phyloP scores from a whole-genome alignment of 2,329 filamentous ascomycete genomes.

The Aspergillus carbonarius region DNA sequence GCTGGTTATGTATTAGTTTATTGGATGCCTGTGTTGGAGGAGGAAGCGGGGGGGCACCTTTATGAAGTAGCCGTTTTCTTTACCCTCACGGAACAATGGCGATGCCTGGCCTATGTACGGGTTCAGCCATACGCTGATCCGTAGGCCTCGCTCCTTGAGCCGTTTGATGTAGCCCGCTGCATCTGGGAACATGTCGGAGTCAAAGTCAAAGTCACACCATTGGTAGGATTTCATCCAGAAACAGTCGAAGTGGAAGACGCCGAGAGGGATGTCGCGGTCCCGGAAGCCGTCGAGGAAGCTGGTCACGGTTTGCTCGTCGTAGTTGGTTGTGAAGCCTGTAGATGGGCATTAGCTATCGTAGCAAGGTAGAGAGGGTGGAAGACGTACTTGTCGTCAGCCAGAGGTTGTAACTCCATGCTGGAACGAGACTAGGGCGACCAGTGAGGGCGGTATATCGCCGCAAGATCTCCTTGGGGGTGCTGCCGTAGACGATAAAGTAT shows the following conservation, averaged over 20 bases:
- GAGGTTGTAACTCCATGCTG: slow-evolving; percentile 72
- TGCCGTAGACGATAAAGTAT: slow-evolving; percentile 72
- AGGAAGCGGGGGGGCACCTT: slow-evolving; percentile 39
- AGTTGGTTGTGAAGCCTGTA: slow-evolving; percentile 67
- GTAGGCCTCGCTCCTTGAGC: slow-evolving; percentile 63
- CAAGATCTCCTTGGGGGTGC: slow-evolving; percentile 69
- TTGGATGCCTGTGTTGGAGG: neutral
- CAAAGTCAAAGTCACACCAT: slow-evolving; percentile 75
- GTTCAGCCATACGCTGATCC: slow-evolving; percentile 75
- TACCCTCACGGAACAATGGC: slow-evolving; percentile 62
- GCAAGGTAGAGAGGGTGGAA: neutral
- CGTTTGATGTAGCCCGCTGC: slow-evolving; percentile 63
- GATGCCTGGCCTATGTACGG: slow-evolving; percentile 71
- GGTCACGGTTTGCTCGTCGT: slow-evolving; percentile 67
- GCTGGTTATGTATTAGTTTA: slow-evolving; percentile 29
- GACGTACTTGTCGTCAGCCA: slow-evolving; percentile 67
- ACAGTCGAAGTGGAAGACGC: slow-evolving; percentile 74
- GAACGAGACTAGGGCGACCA: slow-evolving; percentile 63
- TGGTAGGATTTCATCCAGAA: slow-evolving; percentile 76
- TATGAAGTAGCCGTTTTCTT: slow-evolving; percentile 65
- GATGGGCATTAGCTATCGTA: neutral
- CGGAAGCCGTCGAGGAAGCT: slow-evolving; percentile 68
- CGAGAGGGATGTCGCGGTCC: slow-evolving; percentile 62
- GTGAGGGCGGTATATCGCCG: slow-evolving; percentile 66
- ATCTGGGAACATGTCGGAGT: slow-evolving; percentile 66